Conservation (phyloP, 2,329 filamentous ascomycete genomes). For the Apiospora arundinis region DNA sequence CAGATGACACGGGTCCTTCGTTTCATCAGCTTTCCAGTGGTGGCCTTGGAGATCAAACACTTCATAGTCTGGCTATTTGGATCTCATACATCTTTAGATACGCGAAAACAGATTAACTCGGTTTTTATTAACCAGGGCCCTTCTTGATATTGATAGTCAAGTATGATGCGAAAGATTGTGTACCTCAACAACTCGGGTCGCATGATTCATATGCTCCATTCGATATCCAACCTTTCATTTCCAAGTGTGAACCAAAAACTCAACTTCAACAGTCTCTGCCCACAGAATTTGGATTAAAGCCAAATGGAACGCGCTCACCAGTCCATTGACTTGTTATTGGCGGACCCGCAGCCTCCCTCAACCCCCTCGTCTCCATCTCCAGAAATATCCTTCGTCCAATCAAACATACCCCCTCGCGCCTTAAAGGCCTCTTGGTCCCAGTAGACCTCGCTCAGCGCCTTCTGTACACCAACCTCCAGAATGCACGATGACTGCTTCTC, state of each 20-base stretch:
- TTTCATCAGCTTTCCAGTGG: too few species aligned
- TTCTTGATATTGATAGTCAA: too few species aligned
- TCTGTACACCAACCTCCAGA: constrained; percentile 53
- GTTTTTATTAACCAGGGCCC: too few species aligned
- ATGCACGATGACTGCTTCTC: constrained; percentile 43
- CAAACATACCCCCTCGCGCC: constrained; percentile 54
- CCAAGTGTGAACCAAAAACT: background rate
- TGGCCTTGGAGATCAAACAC: too few species aligned
- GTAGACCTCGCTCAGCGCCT: constrained; percentile 49
- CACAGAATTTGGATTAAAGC: background rate
- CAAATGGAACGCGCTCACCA: background rate
- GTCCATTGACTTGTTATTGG: background rate
- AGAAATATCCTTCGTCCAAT: constrained; percentile 43
- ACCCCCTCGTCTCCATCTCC: background rate
- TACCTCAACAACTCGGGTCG: too few species aligned
- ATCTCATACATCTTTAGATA: too few species aligned
- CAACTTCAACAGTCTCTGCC: background rate
- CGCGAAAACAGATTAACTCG: too few species aligned
- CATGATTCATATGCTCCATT: too few species aligned
- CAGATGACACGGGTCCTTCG: too few species aligned
- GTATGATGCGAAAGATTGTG: too few species aligned
- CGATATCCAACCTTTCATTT: too few species aligned
- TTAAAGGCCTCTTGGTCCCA: constrained; percentile 54
- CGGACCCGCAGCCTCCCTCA: background rate
- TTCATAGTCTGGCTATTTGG: too few species aligned